Percentiles rank a stretch among this genome's conserved stretches.
These are phyloP conservation scores for Coniochaeta sp. DNA, from an alignment of 2,329 filamentous ascomycete genomes.

Conservation along the genomic window DNA sequence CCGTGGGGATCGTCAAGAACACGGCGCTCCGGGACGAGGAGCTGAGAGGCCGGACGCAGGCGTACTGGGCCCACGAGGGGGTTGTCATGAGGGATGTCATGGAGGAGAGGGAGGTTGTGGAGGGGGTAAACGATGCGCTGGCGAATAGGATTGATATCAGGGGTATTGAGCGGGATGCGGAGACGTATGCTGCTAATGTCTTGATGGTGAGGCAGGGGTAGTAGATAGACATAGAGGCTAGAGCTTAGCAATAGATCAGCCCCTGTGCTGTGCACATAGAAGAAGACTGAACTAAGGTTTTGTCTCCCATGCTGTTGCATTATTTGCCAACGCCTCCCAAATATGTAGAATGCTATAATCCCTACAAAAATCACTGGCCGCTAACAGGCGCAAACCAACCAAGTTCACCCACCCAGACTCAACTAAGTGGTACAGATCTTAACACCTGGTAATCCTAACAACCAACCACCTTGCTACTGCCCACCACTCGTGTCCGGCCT, in stretches of 20 bases:
- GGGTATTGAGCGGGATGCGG: conserved; percentile 56
- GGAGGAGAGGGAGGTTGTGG: conserved; percentile 70
- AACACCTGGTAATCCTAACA: too few species aligned
- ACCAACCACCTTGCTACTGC: too few species aligned
- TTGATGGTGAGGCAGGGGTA: conserved; percentile 20
- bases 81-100: conserved; percentile 66
- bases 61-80: conserved; percentile 78
- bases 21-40: conserved; percentile 67
- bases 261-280: too few species aligned
- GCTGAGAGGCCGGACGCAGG: conserved; percentile 57
- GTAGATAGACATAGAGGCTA: too few species aligned
- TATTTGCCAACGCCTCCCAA: not conserved
- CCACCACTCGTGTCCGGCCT: conserved; percentile 29
- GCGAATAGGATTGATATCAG: conserved; percentile 56
- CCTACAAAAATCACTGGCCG: not conserved
- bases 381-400: not conserved
- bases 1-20: conserved; percentile 71
- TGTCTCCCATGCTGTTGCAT: not conserved
- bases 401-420: not conserved
- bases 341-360: not conserved
- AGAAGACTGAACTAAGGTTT: too few species aligned
- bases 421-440: not conserved
- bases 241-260: too few species aligned
- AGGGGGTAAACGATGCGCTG: conserved; percentile 62
- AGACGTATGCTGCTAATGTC: conserved; percentile 47